Conservation (phyloP, 2,329 filamentous ascomycete species). For the Alternaria triticimaculans region DNA sequence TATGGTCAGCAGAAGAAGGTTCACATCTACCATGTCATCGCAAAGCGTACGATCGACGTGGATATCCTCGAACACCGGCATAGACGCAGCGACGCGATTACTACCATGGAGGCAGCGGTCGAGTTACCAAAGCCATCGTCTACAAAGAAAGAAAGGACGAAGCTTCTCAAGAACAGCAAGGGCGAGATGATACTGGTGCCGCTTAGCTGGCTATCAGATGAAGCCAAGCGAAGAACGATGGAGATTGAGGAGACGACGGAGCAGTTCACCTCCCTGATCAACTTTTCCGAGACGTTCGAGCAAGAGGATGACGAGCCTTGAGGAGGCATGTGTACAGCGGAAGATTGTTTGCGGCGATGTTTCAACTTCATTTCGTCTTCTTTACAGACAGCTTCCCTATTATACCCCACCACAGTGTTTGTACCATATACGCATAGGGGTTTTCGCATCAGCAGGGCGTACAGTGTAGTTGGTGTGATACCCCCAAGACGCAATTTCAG, state of each 20-base stretch:
- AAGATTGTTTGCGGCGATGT: neutral
- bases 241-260: constrained; percentile 18
- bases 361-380: neutral
- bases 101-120: constrained; percentile 1
- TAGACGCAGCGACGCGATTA: constrained; percentile 34
- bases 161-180: constrained; percentile 19
- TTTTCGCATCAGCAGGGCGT: neutral
- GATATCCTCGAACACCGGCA: constrained; percentile 56
- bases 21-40: constrained; percentile 75
- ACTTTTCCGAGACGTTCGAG: constrained; percentile 37
- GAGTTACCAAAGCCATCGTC: constrained; percentile 8
- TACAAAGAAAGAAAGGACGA: constrained; percentile 24
- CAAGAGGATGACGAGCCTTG: constrained; percentile 16
- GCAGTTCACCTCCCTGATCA: constrained; percentile 34
- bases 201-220: constrained; percentile 31
- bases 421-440: neutral
- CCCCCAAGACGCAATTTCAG: neutral
- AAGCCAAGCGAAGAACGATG: constrained; percentile 10
- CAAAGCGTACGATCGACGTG: constrained; percentile 70
- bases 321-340: neutral
- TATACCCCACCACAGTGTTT: neutral
- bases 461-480: neutral
- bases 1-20: constrained; percentile 65
- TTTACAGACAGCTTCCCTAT: neutral
- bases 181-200: constrained; percentile 37